Conservation (phyloP, 1,284 basidiomycete genomes). For the Heliocybe sulcata region DNA sequence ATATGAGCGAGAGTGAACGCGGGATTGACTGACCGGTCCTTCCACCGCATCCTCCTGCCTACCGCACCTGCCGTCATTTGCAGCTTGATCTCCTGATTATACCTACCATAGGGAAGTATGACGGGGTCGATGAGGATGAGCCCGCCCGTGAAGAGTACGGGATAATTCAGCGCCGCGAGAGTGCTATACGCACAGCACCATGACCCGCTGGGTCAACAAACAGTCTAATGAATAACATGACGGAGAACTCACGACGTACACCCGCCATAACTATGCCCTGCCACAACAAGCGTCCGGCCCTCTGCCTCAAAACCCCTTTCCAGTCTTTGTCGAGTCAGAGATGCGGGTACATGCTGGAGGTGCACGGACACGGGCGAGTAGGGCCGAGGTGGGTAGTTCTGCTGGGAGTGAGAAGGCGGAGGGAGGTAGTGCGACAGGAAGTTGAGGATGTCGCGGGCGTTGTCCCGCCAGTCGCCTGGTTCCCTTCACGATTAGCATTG, state of each 20-base stretch:
- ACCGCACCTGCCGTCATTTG: background rate
- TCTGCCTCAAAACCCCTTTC: background rate
- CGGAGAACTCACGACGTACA: constrained; percentile 1
- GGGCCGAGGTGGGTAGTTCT: background rate
- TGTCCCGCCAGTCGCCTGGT: constrained; percentile 44
- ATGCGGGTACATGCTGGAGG: background rate
- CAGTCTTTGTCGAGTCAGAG: background rate
- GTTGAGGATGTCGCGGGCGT: constrained; percentile 42
- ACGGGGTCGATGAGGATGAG: constrained; percentile 34
- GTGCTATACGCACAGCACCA: no score
- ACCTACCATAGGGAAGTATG: background rate
- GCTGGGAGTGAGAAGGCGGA: background rate
- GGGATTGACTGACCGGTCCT: background rate
- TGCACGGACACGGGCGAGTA: background rate
- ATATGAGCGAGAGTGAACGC: background rate
- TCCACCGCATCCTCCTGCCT: background rate
- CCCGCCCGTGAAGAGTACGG: constrained; percentile 30
- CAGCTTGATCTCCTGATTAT: background rate
- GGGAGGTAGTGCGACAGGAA: constrained; percentile 37
- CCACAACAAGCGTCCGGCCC: background rate
- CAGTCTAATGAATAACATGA: no score
- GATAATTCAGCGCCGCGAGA: constrained; percentile 26
- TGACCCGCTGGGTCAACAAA: no score
- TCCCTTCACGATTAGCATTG: no score
- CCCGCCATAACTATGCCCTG: constrained; percentile 3